These are phyloP conservation scores for Neurospora sp. DNA, from an alignment of 495 filamentous ascomycete genomes.

Conservation along the genomic window DNA sequence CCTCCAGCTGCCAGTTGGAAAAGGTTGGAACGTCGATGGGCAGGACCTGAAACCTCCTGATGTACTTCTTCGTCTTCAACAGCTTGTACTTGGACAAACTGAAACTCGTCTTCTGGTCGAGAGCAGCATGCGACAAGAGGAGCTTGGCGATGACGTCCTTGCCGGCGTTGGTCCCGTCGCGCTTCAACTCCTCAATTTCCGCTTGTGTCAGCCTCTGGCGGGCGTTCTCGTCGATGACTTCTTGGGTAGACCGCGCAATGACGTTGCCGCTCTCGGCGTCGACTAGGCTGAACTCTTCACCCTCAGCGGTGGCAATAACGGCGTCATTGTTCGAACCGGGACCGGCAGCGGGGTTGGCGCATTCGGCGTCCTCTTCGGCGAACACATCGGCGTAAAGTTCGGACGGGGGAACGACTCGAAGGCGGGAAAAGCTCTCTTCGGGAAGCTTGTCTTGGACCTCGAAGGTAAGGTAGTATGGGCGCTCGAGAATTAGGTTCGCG, in stretches of 20 bases:
- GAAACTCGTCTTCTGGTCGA: conserved; percentile 92
- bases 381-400: conserved; percentile 79
- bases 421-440: conserved; percentile 42
- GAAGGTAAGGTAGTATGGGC: conserved; percentile 84
- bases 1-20: conserved; percentile 60
- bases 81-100: conserved; percentile 91
- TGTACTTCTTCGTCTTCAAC: conserved; percentile 87
- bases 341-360: conserved; percentile 23
- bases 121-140: conserved; percentile 67
- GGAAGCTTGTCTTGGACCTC: conserved; percentile 66
- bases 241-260: conserved; percentile 67
- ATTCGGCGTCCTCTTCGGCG: conserved; percentile 38
- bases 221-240: conserved; percentile 68
- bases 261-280: conserved; percentile 41
- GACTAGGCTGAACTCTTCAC: conserved; percentile 32
- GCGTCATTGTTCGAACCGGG: conserved; percentile 16
- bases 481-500: conserved; percentile 72
- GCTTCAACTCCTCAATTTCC: conserved; percentile 90
- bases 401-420: conserved; percentile 69
- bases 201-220: conserved; percentile 72
- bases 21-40: conserved; percentile 72
- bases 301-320: conserved; percentile 19
- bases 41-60: conserved; percentile 72
- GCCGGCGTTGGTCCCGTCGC: conserved; percentile 62
- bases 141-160: conserved; percentile 83